These are phyloP conservation scores for Pisolithus marmoratus DNA, from an alignment of 768 basidiomycete genomes.

Conservation along the genomic window DNA sequence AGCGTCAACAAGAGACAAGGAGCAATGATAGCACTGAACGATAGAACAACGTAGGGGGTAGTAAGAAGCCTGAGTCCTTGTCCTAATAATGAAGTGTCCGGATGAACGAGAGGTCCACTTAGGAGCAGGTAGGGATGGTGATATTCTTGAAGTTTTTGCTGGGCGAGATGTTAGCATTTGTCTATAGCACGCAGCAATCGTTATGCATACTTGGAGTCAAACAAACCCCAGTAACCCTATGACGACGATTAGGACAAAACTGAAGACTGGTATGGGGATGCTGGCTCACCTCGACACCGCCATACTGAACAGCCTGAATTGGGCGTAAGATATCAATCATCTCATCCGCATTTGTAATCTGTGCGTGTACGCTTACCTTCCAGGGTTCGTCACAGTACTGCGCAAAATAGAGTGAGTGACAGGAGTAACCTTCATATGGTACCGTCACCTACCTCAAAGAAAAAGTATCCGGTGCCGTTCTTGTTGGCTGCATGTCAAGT, in stretches of 20 bases:
- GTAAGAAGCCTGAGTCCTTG: not conserved
- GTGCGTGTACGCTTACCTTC: conserved; percentile 47
- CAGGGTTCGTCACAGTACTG: conserved; percentile 75
- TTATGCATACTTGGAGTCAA: conserved; percentile 45
- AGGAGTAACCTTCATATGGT: not conserved
- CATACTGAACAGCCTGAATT: conserved; percentile 51
- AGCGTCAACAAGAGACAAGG: not conserved
- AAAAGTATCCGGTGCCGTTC: conserved; percentile 84
- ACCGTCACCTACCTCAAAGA: conserved; percentile 53
- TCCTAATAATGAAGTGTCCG: not conserved
- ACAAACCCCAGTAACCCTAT: conserved; percentile 60
- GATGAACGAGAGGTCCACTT: conserved; percentile 5
- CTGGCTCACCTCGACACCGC: conserved; percentile 64
- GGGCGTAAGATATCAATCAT: conserved; percentile 8
- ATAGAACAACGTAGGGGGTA: not conserved
- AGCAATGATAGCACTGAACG: not conserved
- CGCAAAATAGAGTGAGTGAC: not conserved
- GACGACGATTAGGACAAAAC: conserved; percentile 5
- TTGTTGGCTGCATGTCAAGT: conserved; percentile 51
- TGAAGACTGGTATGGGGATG: not conserved
- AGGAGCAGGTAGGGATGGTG: conserved; percentile 55
- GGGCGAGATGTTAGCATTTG: conserved; percentile 15
- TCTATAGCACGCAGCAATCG: not conserved
- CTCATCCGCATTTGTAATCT: not conserved
- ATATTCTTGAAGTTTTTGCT: conserved; percentile 71